Evolutionary conservation across 106 monocot genomes (phyloP).

Genomic region (Ottelia alismoides): DNA sequence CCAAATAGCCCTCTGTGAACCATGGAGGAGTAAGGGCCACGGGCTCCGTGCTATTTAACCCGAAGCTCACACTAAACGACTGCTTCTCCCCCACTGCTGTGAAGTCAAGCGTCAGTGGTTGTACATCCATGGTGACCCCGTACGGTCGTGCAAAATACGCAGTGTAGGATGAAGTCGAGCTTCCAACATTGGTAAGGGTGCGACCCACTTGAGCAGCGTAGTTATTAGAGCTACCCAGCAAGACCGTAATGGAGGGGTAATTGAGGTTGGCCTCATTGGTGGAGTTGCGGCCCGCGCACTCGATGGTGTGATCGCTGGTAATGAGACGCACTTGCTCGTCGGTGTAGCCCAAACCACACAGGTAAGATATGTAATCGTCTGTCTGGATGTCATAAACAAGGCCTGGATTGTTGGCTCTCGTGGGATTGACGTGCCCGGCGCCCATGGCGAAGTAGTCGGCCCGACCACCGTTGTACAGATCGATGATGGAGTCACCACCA

Average conservation of each 20-base stretch:
- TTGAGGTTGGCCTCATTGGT: constrained; percentile 19
- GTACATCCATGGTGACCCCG: constrained; percentile 6
- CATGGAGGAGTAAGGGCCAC: background rate
- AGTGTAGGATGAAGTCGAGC: background rate
- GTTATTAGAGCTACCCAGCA: background rate
- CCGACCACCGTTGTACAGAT: constrained; percentile 2
- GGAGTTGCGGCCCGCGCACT: constrained; percentile 1
- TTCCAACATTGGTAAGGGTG: constrained; percentile 23
- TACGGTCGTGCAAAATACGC: constrained; percentile 3
- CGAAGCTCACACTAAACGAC: constrained; percentile 12
- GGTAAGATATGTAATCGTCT: constrained; percentile 24
- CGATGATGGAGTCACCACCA: constrained; percentile 7
- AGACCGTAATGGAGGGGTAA: constrained; percentile 34
- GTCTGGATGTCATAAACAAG: constrained; percentile 29
- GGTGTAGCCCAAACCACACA: constrained; percentile 25
- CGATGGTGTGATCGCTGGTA: background rate
- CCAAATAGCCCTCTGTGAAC: background rate
- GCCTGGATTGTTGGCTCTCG: constrained; percentile 32
- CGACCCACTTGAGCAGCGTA: constrained; percentile 3
- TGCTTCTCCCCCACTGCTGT: constrained; percentile 4
- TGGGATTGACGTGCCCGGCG: constrained; percentile 40
- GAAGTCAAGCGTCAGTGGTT: constrained; percentile 16
- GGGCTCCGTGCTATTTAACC: background rate
- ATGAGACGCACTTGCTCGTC: constrained; percentile 5
- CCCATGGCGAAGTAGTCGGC: constrained; percentile 27